Base-by-base conservation (phyloP, 2,329 filamentous ascomycete species). In the Hypoxylon sp. region DNA sequence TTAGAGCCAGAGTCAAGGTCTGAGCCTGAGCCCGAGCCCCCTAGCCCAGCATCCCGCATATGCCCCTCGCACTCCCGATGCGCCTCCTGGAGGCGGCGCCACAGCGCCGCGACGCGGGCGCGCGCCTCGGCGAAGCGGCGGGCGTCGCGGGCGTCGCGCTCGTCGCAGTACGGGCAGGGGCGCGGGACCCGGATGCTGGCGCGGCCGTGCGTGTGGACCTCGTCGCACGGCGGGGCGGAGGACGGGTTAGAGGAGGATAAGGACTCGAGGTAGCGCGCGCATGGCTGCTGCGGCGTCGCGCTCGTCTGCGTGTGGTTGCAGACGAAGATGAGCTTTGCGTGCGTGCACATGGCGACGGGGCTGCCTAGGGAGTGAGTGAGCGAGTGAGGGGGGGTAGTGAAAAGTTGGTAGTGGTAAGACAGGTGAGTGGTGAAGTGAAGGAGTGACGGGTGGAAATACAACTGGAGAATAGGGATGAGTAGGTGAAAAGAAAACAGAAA, bases 271-370 rank as follows among this genome's bases (percentile, higher is more conserved):
- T 67, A 67, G 11, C 10, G 11, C 7, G 49, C 7, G 38, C 71
- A 73, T 8, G 29, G 3, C 5, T 29, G 29, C 17, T 64, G 10
- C 2, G 64, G 63, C 24, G 49, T 23, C 1, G 41, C 13, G 3
- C 53, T 54, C 23, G 60, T 26, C 4, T 56, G 53, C 2, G 56
- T 23, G 60, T 72, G 70, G 62, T 72, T 71, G 59, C 71, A 73
- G 9, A 18, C 3, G 52, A 58, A 69, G 26, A 69, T 48, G 1
- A 58, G 58, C 37, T 65, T 66, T n/a, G 66, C 62, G 63, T 69
- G 66, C 13, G 26, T 49, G 42, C 71, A 73, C 71, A 73, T 59
- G 20, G n/a, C 4, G 11, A 23, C 10, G 18, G 8, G 3, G 17
- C 13, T 23, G 18, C n/a, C n/a, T n/a, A n/a, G n/a, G n/a, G n/a